Percentiles rank a stretch among this genome's conserved stretches.
Conservation (phyloP, 768 basidiomycete species). For the Hysterangium stoloniferum region DNA sequence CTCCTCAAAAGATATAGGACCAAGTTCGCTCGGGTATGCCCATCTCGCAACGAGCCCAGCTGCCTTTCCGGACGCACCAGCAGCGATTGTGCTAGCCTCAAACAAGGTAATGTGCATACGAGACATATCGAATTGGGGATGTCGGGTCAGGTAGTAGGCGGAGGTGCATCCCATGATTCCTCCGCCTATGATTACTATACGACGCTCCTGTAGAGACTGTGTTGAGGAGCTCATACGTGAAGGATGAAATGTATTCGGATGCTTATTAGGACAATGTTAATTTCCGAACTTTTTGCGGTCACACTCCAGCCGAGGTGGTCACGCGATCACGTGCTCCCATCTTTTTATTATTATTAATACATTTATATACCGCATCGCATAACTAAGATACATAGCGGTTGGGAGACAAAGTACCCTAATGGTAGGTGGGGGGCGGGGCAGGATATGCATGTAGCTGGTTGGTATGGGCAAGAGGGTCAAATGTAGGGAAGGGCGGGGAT, state of each 20-base stretch:
- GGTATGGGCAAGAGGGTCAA: no score
- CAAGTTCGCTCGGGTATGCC: constrained; percentile 71
- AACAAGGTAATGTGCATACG: constrained; percentile 47
- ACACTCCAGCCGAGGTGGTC: no score
- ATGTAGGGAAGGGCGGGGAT: no score
- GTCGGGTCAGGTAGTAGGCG: constrained; percentile 69
- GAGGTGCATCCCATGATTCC: constrained; percentile 83
- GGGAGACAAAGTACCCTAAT: no score
- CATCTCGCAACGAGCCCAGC: constrained; percentile 81
- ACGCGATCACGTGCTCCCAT: no score
- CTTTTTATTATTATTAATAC: no score
- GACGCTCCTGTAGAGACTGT: constrained; percentile 1
- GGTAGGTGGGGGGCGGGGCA: no score
- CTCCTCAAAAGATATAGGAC: constrained; percentile 63
- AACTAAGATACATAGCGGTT: no score
- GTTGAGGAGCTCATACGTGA: neutral
- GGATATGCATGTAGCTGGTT: no score
- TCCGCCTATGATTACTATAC: constrained; percentile 73
- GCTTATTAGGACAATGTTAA: neutral
- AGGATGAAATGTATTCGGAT: neutral
- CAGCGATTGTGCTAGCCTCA: constrained; percentile 66
- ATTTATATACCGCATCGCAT: no score
- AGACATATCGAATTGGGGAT: constrained; percentile 37
- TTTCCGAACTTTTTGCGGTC: no score
- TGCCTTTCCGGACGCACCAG: constrained; percentile 79